Evolutionary conservation across 2,329 filamentous ascomycete genomes (phyloP).

Genomic region (Nemania sp.): DNA sequence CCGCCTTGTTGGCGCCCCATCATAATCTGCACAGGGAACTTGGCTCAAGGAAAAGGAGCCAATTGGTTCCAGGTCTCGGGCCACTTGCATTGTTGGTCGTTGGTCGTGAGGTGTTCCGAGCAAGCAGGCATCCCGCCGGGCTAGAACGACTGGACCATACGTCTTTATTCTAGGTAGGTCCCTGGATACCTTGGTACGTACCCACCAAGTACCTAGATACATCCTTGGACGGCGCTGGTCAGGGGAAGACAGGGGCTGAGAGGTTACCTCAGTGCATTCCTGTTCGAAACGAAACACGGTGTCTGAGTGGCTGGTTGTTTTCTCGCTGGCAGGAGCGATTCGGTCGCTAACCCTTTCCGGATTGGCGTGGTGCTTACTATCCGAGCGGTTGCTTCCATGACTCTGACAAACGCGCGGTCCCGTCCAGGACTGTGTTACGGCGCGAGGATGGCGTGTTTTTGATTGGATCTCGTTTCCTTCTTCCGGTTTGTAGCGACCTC

Average conservation of each 20-base stretch:
- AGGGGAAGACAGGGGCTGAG: constrained; percentile 6
- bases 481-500: not conserved
- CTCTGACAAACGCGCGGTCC: constrained; percentile 20
- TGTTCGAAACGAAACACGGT: constrained; percentile 12
- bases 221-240: not conserved
- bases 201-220: too few species aligned
- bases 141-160: constrained; percentile 15
- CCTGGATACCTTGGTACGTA: too few species aligned
- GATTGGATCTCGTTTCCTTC: constrained; percentile 26
- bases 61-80: not conserved
- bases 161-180: not conserved
- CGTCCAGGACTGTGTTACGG: not conserved
- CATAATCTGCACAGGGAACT: too few species aligned
- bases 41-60: not conserved
- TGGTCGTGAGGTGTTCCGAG: not conserved
- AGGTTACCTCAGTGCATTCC: constrained; percentile 19
- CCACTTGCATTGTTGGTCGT: not conserved
- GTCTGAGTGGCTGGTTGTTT: constrained; percentile 26
- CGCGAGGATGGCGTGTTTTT: constrained; percentile 2
- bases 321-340: not conserved
- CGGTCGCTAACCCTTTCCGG: not conserved
- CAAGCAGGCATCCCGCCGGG: not conserved
- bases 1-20: constrained; percentile 2
- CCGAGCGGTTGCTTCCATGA: constrained; percentile 5
- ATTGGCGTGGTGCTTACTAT: not conserved